A percentile compares a stretch with the other conserved stretches of the same genome.
These are phyloP conservation scores for Lactarius pseudohatsudake DNA, from an alignment of 768 basidiomycete genomes.

Conservation along the genomic window DNA sequence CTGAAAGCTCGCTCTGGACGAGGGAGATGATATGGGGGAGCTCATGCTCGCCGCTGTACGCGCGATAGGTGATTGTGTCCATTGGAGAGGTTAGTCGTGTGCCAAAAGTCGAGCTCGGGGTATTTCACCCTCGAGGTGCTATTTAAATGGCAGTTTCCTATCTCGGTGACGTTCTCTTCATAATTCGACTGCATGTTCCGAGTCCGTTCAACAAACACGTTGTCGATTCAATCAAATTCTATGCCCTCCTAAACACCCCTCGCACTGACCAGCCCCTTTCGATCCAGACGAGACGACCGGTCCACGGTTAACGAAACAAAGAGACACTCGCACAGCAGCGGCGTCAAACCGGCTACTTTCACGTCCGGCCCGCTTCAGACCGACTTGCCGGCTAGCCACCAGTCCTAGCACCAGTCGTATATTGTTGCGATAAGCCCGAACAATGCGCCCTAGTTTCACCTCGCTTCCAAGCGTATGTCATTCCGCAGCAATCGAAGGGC, in stretches of 20 bases:
- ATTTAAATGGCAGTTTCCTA: slow-evolving; percentile 2
- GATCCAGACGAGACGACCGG: too few species aligned
- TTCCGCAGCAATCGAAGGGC: too few species aligned
- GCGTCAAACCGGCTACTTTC: background rate
- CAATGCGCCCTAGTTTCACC: too few species aligned
- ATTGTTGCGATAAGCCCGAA: too few species aligned
- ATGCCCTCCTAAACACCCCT: background rate
- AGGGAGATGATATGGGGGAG: slow-evolving; percentile 82
- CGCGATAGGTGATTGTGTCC: slow-evolving; percentile 51
- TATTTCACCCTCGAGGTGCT: background rate
- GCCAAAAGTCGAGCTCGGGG: background rate
- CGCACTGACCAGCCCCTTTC: background rate
- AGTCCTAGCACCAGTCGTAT: too few species aligned
- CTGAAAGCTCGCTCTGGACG: slow-evolving; percentile 88
- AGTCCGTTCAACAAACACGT: background rate
- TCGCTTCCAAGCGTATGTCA: too few species aligned
- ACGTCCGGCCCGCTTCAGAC: background rate
- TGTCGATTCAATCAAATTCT: background rate
- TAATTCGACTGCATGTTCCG: background rate
- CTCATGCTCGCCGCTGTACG: slow-evolving; percentile 75
- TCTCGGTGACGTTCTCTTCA: background rate
- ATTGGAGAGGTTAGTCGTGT: slow-evolving; percentile 17
- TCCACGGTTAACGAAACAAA: background rate
- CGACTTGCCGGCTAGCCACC: background rate
- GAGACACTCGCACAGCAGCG: background rate